Percentiles rank a stretch among this genome's conserved stretches.
phyloP scores from a whole-genome alignment of 768 basidiomycete genomes.

The Auricularia sp. region DNA sequence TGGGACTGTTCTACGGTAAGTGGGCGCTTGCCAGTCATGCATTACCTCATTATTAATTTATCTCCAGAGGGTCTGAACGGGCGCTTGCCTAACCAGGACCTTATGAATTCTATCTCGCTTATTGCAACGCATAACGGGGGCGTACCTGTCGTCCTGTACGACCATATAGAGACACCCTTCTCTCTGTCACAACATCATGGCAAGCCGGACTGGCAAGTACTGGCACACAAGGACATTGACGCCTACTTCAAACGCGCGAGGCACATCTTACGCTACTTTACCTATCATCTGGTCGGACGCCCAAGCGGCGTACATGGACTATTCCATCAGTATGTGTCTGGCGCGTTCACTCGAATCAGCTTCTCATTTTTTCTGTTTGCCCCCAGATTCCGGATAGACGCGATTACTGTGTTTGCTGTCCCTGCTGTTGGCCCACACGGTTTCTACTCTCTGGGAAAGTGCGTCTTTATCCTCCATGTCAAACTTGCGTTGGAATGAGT shows the following conservation, averaged over 20 bases:
- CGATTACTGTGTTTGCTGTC: constrained; percentile 79
- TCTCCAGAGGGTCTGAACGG: constrained; percentile 85
- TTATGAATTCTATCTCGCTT: constrained; percentile 69
- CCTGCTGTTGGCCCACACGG: constrained; percentile 90
- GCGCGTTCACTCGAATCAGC: neutral
- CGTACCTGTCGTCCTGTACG: constrained; percentile 73
- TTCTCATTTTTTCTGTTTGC: neutral
- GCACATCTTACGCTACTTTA: constrained; percentile 60
- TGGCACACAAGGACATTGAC: constrained; percentile 39
- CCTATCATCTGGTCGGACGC: constrained; percentile 66
- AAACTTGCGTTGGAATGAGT: neutral
- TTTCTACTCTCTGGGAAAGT: constrained; percentile 88
- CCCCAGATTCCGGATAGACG: constrained; percentile 82
- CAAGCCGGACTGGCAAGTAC: constrained; percentile 19
- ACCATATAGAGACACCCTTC: constrained; percentile 47
- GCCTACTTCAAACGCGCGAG: constrained; percentile 48
- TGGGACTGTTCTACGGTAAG: constrained; percentile 90
- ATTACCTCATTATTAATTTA: neutral
- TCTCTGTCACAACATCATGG: constrained; percentile 6
- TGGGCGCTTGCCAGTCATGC: neutral
- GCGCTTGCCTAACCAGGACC: constrained; percentile 90
- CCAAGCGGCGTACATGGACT: constrained; percentile 86
- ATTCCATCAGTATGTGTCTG: constrained; percentile 58
- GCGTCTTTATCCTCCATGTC: constrained; percentile 16
- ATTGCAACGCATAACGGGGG: constrained; percentile 65